Conservation (phyloP, 352 stramenopile species). For the Pythium pyrilobum region DNA sequence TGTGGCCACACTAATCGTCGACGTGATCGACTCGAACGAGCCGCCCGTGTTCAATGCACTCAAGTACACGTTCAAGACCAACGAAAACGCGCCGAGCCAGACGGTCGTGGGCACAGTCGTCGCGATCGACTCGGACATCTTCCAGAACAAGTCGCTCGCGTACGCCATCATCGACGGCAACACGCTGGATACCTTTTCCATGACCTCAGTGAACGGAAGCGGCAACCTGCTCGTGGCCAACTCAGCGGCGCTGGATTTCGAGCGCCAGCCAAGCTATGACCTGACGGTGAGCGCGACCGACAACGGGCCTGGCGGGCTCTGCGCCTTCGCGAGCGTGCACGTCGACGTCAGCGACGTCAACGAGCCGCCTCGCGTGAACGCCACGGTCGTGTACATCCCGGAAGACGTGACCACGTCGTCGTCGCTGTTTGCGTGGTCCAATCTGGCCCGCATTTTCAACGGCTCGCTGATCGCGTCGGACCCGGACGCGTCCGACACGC, state of each 20-base stretch:
- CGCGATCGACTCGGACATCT: slow-evolving; percentile 35
- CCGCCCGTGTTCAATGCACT: slow-evolving; percentile 29
- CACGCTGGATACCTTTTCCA: slow-evolving; percentile 29
- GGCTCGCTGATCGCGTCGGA: slow-evolving; percentile 12
- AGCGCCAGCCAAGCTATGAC: slow-evolving; percentile 24
- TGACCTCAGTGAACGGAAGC: slow-evolving; percentile 31
- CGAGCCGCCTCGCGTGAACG: slow-evolving; percentile 14
- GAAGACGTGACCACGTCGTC: slow-evolving; percentile 18
- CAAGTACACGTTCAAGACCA: slow-evolving; percentile 27
- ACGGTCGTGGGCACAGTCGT: slow-evolving; percentile 25
- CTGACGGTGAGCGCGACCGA: slow-evolving; percentile 20
- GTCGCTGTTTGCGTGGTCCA: neutral
- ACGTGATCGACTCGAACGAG: slow-evolving; percentile 41
- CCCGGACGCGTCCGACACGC: slow-evolving; percentile 11
- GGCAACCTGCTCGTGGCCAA: slow-evolving; percentile 31
- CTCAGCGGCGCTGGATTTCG: slow-evolving; percentile 34
- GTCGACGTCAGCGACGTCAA: slow-evolving; percentile 25
- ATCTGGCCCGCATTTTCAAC: slow-evolving; percentile 8
- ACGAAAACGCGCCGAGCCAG: slow-evolving; percentile 33
- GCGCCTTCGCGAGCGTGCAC: slow-evolving; percentile 14
- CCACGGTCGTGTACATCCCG: slow-evolving; percentile 20
- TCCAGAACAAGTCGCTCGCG: slow-evolving; percentile 44
- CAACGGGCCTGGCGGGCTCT: slow-evolving; percentile 23
- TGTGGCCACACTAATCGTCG: slow-evolving; percentile 22
- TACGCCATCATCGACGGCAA: slow-evolving; percentile 44